phyloP scores from a whole-genome alignment of 305 asterid genomes.

The Salvia sclarea region DNA sequence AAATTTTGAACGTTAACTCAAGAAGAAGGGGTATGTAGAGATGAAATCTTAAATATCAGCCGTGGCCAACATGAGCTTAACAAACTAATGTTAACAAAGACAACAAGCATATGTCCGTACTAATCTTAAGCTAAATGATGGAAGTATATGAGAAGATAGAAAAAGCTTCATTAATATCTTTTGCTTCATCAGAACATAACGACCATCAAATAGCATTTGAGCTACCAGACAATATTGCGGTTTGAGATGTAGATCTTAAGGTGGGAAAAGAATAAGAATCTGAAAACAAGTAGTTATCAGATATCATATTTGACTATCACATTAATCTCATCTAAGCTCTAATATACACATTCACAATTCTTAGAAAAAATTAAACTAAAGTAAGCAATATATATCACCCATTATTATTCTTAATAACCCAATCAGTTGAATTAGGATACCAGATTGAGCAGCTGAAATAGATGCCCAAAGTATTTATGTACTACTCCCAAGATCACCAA shows the following conservation, averaged over 20 bases:
- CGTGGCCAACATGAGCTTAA: background rate
- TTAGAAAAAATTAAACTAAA: background rate
- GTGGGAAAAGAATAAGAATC: background rate
- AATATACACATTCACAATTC: background rate
- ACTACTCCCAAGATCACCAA: background rate
- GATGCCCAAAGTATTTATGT: background rate
- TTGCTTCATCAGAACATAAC: background rate
- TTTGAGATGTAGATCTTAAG: background rate
- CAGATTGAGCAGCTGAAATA: conserved; percentile 6
- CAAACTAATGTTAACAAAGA: background rate
- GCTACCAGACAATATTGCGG: background rate
- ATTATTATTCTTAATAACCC: background rate
- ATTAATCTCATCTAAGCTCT: conserved; percentile 4
- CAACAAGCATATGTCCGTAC: background rate
- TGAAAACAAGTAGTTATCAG: background rate
- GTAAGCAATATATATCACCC: background rate
- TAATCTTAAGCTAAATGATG: background rate
- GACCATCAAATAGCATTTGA: background rate
- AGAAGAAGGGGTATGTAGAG: background rate
- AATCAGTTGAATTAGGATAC: background rate
- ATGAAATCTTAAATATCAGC: too few relatives aligned
- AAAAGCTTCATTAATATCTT: background rate
- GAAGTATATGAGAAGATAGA: background rate
- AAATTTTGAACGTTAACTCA: background rate
- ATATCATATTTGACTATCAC: background rate